Percentiles rank a stretch among this genome's conserved stretches.
These are phyloP conservation scores for Neohortaea acidophila DNA, from an alignment of 495 filamentous ascomycete genomes.

Conservation along the genomic window DNA sequence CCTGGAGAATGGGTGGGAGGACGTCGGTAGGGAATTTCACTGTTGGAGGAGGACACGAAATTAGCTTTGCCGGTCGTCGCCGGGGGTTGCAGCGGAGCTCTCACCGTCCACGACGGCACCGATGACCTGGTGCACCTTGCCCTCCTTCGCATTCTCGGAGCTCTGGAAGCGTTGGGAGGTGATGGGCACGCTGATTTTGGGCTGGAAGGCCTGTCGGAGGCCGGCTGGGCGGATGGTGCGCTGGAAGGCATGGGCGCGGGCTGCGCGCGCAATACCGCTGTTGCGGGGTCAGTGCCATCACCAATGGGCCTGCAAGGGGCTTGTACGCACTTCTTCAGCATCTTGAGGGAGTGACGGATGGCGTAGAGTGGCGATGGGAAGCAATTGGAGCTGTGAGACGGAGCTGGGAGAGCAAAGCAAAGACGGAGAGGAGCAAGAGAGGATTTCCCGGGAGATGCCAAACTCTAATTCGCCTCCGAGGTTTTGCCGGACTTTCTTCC, in stretches of 20 bases:
- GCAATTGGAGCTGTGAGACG: not conserved
- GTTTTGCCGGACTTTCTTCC: too few species aligned
- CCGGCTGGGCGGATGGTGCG: constrained; percentile 12
- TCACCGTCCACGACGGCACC: constrained; percentile 64
- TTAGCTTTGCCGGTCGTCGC: constrained; percentile 27
- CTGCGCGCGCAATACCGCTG: constrained; percentile 25
- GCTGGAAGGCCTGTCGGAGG: constrained; percentile 24
- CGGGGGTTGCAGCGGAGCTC: constrained; percentile 20
- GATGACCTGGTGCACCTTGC: constrained; percentile 39
- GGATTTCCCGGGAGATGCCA: too few species aligned
- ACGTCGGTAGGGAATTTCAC: constrained; percentile 92
- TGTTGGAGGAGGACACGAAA: constrained; percentile 31
- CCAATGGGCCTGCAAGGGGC: constrained; percentile 9
- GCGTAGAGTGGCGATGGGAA: not conserved
- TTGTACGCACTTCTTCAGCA: constrained; percentile 15
- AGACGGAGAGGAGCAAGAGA: too few species aligned
- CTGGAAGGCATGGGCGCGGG: constrained; percentile 14
- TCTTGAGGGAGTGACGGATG: constrained; percentile 9
- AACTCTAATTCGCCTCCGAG: too few species aligned
- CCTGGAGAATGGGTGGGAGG: constrained; percentile 95
- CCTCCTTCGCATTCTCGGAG: constrained; percentile 23
- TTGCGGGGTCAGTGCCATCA: constrained; percentile 6
- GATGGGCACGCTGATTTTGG: constrained; percentile 24
- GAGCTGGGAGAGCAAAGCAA: too few species aligned
- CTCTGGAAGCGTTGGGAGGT: constrained; percentile 24